These are phyloP conservation scores for Primulina tabacum DNA, from an alignment of 257 asterid genomes.

Conservation along the genomic window DNA sequence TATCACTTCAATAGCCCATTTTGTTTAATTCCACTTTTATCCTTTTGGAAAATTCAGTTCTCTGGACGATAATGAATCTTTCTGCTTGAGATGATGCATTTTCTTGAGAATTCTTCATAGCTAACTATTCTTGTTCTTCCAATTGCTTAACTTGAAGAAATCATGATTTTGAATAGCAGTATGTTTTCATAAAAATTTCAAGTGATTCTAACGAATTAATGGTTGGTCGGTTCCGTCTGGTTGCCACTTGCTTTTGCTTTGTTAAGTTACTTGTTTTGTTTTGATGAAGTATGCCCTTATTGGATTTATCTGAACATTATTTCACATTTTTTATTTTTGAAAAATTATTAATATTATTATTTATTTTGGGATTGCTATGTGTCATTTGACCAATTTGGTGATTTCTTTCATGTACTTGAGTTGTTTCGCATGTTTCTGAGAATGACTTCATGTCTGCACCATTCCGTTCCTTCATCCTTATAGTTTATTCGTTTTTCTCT, in stretches of 20 bases:
- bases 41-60: not conserved
- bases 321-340: not conserved
- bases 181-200: conserved; percentile 2
- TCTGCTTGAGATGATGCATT: conserved; percentile 3
- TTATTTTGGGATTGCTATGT: conserved; percentile 7
- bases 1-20: conserved; percentile 13
- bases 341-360: not conserved
- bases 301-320: conserved; percentile 1
- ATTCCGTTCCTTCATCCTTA: conserved; percentile 6
- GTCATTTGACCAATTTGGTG: conserved; percentile 1
- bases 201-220: conserved; percentile 1
- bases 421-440: not conserved
- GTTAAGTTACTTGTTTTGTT: not conserved
- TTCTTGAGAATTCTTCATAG: conserved; percentile 11
- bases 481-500: conserved; percentile 21
- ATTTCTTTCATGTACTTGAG: not conserved
- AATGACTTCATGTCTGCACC: not conserved
- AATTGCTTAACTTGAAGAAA: conserved; percentile 13
- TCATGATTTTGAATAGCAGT: not conserved
- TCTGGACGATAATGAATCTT: not conserved
- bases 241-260: not conserved
- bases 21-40: not conserved
- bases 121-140: conserved; percentile 14
- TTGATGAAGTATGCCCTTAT: no score
- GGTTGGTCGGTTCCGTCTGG: not conserved